A percentile compares a stretch with the other conserved stretches of the same genome.
phyloP scores from a whole-genome alignment of 1,284 basidiomycete genomes.

The Tremellales sp. region DNA sequence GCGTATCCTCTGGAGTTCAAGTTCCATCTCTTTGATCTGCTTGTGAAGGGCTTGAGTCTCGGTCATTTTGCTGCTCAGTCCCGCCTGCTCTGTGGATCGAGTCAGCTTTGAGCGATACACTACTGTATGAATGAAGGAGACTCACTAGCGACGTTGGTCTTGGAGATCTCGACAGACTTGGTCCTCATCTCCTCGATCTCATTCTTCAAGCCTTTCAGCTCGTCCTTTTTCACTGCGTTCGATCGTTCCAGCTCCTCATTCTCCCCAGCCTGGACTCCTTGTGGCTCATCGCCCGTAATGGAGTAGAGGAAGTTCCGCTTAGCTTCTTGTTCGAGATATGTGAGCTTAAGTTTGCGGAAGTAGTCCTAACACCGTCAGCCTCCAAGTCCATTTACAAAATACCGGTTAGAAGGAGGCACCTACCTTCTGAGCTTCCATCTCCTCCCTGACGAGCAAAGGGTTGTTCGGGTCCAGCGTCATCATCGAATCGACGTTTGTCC shows the following conservation, averaged over 20 bases:
- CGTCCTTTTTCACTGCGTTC: conserved; percentile 57
- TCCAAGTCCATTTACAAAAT: neutral
- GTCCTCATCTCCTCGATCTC: conserved; percentile 59
- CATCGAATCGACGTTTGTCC: conserved; percentile 19
- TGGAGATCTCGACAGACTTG: conserved; percentile 53
- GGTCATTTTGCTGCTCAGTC: conserved; percentile 48
- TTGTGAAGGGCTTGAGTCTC: conserved; percentile 61
- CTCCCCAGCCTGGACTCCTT: conserved; percentile 65
- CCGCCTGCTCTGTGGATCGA: conserved; percentile 30
- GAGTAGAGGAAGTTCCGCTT: conserved; percentile 78
- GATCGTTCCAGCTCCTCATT: conserved; percentile 57
- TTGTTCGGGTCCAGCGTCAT: conserved; percentile 38
- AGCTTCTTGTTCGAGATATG: conserved; percentile 78
- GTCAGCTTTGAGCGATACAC: neutral
- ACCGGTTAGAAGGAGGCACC: conserved; percentile 1
- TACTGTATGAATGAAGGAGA: neutral
- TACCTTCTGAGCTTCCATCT: conserved; percentile 42
- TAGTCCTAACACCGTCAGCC: conserved; percentile 55
- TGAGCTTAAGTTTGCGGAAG: conserved; percentile 76
- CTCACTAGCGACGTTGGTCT: conserved; percentile 36
- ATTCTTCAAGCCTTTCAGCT: conserved; percentile 61
- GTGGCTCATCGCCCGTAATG: conserved; percentile 73
- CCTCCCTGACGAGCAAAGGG: conserved; percentile 36
- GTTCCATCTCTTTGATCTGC: conserved; percentile 72
- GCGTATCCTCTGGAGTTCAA: conserved; percentile 69